phyloP scores from a whole-genome alignment of 495 filamentous ascomycete genomes.

The Cudoniella acicularis region DNA sequence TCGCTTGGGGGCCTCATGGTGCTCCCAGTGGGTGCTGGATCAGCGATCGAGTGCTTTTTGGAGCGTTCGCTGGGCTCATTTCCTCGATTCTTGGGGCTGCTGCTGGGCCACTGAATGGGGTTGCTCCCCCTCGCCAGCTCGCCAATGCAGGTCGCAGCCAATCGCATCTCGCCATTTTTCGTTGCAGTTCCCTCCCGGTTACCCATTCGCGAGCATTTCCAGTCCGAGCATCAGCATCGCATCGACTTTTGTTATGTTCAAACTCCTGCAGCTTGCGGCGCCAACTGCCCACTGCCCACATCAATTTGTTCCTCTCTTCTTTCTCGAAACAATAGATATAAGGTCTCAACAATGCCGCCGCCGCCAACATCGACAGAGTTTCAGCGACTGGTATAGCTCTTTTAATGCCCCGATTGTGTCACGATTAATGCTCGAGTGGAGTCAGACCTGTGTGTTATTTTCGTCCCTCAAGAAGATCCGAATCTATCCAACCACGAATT shows the following conservation, averaged over 20 bases:
- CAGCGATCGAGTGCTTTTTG: no score
- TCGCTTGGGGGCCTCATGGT: no score
- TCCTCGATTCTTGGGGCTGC: no score
- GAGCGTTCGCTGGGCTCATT: no score
- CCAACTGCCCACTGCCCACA: background rate
- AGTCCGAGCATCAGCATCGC: background rate
- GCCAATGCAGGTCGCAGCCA: slow-evolving; percentile 4
- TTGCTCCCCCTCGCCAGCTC: background rate
- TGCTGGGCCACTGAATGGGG: no score
- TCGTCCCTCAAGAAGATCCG: background rate
- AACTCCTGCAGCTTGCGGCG: background rate
- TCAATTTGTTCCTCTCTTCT: background rate
- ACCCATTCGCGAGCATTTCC: slow-evolving; percentile 1
- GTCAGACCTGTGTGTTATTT: background rate
- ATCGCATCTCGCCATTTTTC: slow-evolving; percentile 6
- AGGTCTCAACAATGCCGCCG: background rate
- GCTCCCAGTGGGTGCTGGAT: no score
- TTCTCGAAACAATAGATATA: background rate
- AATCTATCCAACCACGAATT: background rate
- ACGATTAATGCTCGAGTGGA: background rate
- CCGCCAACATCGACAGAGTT: background rate
- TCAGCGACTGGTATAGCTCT: background rate
- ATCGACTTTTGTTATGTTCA: background rate
- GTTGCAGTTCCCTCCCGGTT: background rate
- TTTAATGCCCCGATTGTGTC: background rate